A percentile compares a stretch with the other conserved stretches of the same genome.
These are phyloP conservation scores for Ochetophila trinervis DNA, from an alignment of 306 rosid species.

Conservation along the genomic window DNA sequence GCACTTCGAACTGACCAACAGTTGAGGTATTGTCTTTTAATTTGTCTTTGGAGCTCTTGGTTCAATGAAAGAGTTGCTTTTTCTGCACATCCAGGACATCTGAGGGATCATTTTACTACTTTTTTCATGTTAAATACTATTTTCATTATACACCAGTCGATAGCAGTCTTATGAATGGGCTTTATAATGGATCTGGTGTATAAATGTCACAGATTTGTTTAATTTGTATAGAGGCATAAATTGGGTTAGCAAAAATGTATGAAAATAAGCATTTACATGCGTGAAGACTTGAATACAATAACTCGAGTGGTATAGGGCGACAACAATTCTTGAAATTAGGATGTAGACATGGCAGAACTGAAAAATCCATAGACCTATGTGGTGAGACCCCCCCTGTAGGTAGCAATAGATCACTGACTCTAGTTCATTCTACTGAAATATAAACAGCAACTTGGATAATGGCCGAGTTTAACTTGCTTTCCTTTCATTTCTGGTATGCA, in stretches of 20 bases:
- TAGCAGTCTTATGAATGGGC: neutral
- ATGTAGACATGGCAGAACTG: neutral
- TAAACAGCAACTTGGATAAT: neutral
- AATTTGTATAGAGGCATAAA: neutral
- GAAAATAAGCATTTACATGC: neutral
- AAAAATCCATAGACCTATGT: neutral
- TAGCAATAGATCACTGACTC: neutral
- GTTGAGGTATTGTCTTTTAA: conserved; percentile 57
- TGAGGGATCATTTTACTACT: neutral
- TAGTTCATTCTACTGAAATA: neutral
- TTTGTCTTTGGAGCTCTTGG: neutral
- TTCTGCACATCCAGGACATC: neutral
- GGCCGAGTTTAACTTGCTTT: conserved; percentile 8
- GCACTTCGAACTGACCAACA: conserved; percentile 42
- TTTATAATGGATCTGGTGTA: neutral
- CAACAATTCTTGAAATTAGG: neutral
- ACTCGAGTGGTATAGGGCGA: neutral
- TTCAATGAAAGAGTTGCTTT: neutral
- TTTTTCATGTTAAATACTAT: neutral
- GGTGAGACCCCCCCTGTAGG: neutral
- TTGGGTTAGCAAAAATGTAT: neutral
- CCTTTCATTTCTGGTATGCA: conserved; percentile 26
- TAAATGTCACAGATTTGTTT: conserved; percentile 3
- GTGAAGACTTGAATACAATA: neutral
- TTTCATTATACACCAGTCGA: neutral